A percentile compares a stretch with the other conserved stretches of the same genome.
phyloP scores from a whole-genome alignment of 345 rosid genomes.

The Alliaria petiolata region DNA sequence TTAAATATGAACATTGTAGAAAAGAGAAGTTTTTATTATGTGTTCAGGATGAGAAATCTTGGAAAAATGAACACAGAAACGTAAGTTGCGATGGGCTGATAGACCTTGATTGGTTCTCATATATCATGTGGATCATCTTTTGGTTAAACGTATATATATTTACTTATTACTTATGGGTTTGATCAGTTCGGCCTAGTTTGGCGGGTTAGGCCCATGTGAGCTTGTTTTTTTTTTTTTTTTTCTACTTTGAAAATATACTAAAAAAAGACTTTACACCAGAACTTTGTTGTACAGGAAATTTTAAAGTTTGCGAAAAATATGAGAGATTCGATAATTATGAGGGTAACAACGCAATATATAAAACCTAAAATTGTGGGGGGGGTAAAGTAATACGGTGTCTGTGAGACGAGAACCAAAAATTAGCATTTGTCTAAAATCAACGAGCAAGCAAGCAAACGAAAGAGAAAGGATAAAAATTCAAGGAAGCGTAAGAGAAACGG shows the following conservation, averaged over 20 bases:
- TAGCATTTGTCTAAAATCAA: not conserved
- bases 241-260: not conserved
- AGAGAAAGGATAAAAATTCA: not conserved
- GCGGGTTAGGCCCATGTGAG: not conserved
- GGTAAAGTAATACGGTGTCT: not conserved
- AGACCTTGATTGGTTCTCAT: too few relatives aligned
- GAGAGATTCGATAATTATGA: not conserved
- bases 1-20: too few relatives aligned
- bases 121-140: too few relatives aligned
- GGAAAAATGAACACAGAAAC: too few relatives aligned
- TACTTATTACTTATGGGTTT: not conserved
- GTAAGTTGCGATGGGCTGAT: too few relatives aligned
- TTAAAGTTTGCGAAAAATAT: not conserved
- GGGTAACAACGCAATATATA: conserved; percentile 8
- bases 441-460: not conserved
- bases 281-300: too few relatives aligned
- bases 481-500: not conserved
- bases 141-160: too few relatives aligned
- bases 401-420: conserved; percentile 2
- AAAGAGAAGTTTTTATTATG: too few relatives aligned
- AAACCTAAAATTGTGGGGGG: conserved; percentile 17
- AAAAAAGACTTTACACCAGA: too few relatives aligned
- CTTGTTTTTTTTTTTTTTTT: not conserved
- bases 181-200: not conserved
- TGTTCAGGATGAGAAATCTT: too few relatives aligned